Evolutionary conservation across 1,139 yeast genomes (phyloP), one percentile per base, ranked within the genome.

Genomic region (Meyerozyma guilliermondii): DNA sequence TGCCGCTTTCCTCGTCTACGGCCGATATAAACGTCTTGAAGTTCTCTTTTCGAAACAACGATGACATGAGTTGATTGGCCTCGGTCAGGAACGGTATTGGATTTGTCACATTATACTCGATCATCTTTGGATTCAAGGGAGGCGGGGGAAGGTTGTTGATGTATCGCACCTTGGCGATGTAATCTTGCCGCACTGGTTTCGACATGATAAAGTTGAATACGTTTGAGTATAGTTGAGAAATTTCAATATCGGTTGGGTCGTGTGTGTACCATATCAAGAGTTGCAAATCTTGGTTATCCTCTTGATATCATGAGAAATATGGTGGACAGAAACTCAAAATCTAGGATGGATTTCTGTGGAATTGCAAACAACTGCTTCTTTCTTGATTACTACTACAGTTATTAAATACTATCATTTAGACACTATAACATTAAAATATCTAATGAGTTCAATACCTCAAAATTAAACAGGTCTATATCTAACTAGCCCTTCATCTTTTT

Each of bases 111-210:
- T 73, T 60, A 50, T 78, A 75, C 44, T 82, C 78, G 45, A 92
- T 63, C 46, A 89, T 74, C 62, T 87, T 88, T 20, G 99, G 98
- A 42, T 95, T 89, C 49, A 94, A 75, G 20, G 94, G 87, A 9
- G 98, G 98, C 2, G 97, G 92, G 13, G 98, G 98, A 28, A 92
- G 71, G 55, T 81, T 87, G 60, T 92, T 92, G 47, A 81, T 80
- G 61, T 89, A 92, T 57, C 96, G 78, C 43, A 87, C 80, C 53
- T 87, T 84, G 43, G 95, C 94, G 45, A 92, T 83, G 59, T 85
- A 91, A 52, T 89, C 97, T 63, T 91, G 96, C 60, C 88, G 80
- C 50, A 65, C 62, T 9, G 76, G 72, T 50, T 69, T 71, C 18
- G 41, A 29, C 33, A 29, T 29, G 48, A 28, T 39, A 50, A 13